These are phyloP conservation scores for Cutaneotrichosporon curvatum DNA, from an alignment of 1,284 basidiomycete genomes.

Conservation along the genomic window DNA sequence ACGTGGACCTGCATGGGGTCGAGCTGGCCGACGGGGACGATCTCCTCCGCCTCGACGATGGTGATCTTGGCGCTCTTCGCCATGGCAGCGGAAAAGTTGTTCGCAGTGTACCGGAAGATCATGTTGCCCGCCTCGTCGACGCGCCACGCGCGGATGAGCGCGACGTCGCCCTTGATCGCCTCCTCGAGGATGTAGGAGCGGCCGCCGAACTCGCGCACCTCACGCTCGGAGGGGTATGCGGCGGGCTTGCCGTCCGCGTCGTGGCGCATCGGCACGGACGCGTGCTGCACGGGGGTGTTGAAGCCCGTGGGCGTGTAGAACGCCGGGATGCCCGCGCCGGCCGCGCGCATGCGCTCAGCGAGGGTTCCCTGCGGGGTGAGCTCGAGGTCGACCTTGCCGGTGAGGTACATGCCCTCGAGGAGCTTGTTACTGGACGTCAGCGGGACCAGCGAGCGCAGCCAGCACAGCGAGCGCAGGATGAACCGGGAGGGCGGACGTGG, in stretches of 20 bases:
- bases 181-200: slow-evolving; percentile 80
- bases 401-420: slow-evolving; percentile 59
- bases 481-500: too few relatives aligned
- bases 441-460: not conserved
- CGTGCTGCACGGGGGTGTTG: slow-evolving; percentile 16
- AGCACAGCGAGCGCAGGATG: too few relatives aligned
- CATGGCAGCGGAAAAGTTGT: slow-evolving; percentile 82
- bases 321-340: slow-evolving; percentile 89
- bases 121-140: slow-evolving; percentile 83
- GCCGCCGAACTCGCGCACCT: slow-evolving; percentile 71
- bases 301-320: slow-evolving; percentile 94
- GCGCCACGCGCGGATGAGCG: slow-evolving; percentile 90
- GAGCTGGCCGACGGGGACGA: slow-evolving; percentile 76
- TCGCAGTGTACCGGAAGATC: slow-evolving; percentile 77
- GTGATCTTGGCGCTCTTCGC: slow-evolving; percentile 83
- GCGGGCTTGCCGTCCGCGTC: slow-evolving; percentile 59
- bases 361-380: slow-evolving; percentile 86
- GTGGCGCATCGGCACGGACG: slow-evolving; percentile 46
- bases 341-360: slow-evolving; percentile 82
- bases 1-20: slow-evolving; percentile 74
- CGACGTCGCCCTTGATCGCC: slow-evolving; percentile 77
- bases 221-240: slow-evolving; percentile 66
- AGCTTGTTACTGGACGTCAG: slow-evolving; percentile 41
- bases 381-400: slow-evolving; percentile 77
- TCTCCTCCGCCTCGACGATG: slow-evolving; percentile 81